Conservation (phyloP, 2,329 filamentous ascomycete genomes). For the Leptographium wingfieldii region DNA sequence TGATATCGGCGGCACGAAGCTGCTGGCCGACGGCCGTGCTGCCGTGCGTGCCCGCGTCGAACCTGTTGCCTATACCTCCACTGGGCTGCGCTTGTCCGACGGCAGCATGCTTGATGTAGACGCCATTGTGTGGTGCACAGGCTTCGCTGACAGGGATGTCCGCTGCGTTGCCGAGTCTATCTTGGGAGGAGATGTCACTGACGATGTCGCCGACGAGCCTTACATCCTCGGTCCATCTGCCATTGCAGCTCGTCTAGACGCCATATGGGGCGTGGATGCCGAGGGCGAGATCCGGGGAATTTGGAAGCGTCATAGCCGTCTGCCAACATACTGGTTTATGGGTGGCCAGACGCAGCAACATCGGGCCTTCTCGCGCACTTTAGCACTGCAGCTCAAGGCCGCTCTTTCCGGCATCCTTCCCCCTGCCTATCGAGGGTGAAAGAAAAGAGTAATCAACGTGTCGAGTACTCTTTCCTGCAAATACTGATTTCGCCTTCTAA, state of each 20-base stretch:
- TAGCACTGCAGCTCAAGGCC: conserved; percentile 24
- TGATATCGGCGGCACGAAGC: background rate
- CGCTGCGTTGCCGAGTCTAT: background rate
- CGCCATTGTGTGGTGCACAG: conserved; percentile 28
- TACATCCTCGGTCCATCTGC: background rate
- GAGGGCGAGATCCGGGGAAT: conserved; percentile 1
- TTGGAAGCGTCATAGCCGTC: background rate
- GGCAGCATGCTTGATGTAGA: conserved; percentile 21
- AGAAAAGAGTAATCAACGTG: no score
- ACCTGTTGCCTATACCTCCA: background rate
- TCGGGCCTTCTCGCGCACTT: conserved; percentile 20
- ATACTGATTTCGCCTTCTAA: no score
- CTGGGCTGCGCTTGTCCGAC: conserved; percentile 13
- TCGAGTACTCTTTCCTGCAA: no score
- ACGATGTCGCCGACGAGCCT: background rate
- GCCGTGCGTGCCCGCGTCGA: background rate
- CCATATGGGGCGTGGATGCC: background rate
- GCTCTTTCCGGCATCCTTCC: background rate
- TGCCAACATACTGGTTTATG: conserved; percentile 16
- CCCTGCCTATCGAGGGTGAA: background rate
- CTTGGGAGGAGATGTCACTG: background rate
- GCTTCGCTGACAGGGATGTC: conserved; percentile 14
- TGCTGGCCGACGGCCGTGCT: background rate
- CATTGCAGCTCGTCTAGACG: background rate
- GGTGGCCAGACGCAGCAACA: conserved; percentile 22